These are phyloP conservation scores for Exophiala sp. DNA, from an alignment of 2,329 filamentous ascomycete genomes.

Conservation along the genomic window DNA sequence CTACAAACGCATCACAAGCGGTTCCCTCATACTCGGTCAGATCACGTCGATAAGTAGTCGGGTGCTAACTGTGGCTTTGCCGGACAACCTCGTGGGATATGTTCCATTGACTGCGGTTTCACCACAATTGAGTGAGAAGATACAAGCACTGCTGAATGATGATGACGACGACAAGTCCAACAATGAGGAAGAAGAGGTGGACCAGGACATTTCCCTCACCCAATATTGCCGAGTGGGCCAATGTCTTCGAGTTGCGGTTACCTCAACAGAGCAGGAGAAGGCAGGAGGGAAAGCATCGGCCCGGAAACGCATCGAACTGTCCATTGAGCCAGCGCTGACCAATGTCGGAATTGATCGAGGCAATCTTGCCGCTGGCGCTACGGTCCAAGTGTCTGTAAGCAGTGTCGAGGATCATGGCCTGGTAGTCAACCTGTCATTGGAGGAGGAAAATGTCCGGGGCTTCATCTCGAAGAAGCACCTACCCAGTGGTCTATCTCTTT, in stretches of 20 bases:
- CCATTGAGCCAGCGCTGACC: conserved; percentile 71
- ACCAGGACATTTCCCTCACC: conserved; percentile 67
- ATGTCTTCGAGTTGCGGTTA: conserved; percentile 79
- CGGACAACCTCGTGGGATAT: conserved; percentile 89
- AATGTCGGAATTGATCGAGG: conserved; percentile 72
- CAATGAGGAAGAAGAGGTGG: conserved; percentile 42
- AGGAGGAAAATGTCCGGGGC: conserved; percentile 64
- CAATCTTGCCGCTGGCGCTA: conserved; percentile 70
- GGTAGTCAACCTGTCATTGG: conserved; percentile 84
- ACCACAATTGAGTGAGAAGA: conserved; percentile 67
- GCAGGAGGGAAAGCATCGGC: conserved; percentile 55
- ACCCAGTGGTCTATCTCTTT: conserved; percentile 61
- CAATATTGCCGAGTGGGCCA: conserved; percentile 78
- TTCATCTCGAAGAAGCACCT: conserved; percentile 86
- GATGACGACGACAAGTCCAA: conserved; percentile 56
- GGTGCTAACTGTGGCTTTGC: conserved; percentile 76
- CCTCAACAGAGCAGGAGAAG: conserved; percentile 64
- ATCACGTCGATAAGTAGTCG: conserved; percentile 75
- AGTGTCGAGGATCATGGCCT: conserved; percentile 97
- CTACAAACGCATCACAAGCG: conserved; percentile 84
- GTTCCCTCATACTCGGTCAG: conserved; percentile 83
- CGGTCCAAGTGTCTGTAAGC: conserved; percentile 79
- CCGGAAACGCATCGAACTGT: conserved; percentile 82
- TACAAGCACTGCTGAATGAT: conserved; percentile 65
- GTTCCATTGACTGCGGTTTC: conserved; percentile 92